Conservation (phyloP, 768 basidiomycete species). For the Auricularia sp. region DNA sequence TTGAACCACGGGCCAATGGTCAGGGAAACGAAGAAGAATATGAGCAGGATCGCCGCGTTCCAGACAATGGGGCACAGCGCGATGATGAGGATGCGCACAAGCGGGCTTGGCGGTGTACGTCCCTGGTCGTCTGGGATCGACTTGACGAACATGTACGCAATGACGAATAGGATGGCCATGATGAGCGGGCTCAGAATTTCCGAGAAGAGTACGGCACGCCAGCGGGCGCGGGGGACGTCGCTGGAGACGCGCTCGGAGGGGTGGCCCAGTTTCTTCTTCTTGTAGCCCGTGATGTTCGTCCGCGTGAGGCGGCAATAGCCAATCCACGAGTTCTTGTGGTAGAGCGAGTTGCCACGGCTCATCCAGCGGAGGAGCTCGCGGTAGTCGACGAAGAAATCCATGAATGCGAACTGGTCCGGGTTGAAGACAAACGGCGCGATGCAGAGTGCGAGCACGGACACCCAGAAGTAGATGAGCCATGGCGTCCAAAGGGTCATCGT, state of each 20-base stretch:
- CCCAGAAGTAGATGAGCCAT: conserved; percentile 97
- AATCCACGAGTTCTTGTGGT: conserved; percentile 97
- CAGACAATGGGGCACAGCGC: conserved; percentile 89
- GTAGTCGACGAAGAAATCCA: conserved; percentile 98
- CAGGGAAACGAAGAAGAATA: conserved; percentile 84
- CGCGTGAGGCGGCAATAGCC: conserved; percentile 96
- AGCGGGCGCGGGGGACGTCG: conserved; percentile 86
- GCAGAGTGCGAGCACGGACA: conserved; percentile 88
- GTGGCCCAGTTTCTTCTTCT: conserved; percentile 96
- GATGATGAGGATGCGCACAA: conserved; percentile 83
- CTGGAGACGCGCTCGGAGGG: conserved; percentile 95
- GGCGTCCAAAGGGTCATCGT: conserved; percentile 90
- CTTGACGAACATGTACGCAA: conserved; percentile 90
- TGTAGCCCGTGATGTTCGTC: conserved; percentile 97
- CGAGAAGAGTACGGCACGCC: conserved; percentile 72
- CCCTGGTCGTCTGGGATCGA: conserved; percentile 67
- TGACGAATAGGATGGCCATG: conserved; percentile 63
- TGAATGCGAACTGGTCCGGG: conserved; percentile 97
- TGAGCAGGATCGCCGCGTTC: conserved; percentile 82
- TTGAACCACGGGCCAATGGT: conserved; percentile 75
- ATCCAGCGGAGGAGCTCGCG: conserved; percentile 98
- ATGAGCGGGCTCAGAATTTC: conserved; percentile 78
- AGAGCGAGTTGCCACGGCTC: conserved; percentile 94
- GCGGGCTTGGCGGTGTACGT: conserved; percentile 63
- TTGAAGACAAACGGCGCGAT: conserved; percentile 98